Percentiles rank a stretch among this genome's conserved stretches.
phyloP scores from a whole-genome alignment of 2,329 filamentous ascomycete genomes.

The Botrytis elliptica region DNA sequence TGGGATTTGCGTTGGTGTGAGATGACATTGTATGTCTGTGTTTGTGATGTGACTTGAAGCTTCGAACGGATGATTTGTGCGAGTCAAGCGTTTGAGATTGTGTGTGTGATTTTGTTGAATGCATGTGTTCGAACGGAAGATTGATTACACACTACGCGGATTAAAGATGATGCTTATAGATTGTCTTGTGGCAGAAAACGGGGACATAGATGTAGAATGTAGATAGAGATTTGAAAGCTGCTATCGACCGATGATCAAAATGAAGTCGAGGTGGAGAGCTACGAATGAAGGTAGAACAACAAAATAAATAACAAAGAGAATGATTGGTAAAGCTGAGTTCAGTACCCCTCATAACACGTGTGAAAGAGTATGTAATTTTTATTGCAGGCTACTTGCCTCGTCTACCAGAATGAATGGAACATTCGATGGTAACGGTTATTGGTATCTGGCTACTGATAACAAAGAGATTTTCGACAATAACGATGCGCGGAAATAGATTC shows the following conservation, averaged over 20 bases:
- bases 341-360: background rate
- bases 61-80: background rate
- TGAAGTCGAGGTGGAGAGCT: background rate
- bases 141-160: background rate
- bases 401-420: conserved; percentile 1
- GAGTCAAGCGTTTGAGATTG: background rate
- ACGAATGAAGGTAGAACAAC: background rate
- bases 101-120: background rate
- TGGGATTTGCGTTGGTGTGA: background rate
- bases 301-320: conserved; percentile 1
- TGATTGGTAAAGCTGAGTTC: conserved; percentile 2
- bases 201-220: background rate
- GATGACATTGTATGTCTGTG: background rate
- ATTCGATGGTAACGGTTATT: conserved; percentile 1
- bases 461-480: background rate
- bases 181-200: background rate
- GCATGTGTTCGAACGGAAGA: background rate
- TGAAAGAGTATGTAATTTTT: background rate
- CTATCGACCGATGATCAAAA: background rate
- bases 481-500: background rate
- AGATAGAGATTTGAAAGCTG: background rate
- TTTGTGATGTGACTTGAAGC: background rate
- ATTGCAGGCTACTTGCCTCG: background rate
- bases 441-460: background rate
- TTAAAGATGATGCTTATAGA: background rate